Evolutionary conservation across 192 early-diverging fungal species (phyloP).

Genomic region (Coemansia sp.): DNA sequence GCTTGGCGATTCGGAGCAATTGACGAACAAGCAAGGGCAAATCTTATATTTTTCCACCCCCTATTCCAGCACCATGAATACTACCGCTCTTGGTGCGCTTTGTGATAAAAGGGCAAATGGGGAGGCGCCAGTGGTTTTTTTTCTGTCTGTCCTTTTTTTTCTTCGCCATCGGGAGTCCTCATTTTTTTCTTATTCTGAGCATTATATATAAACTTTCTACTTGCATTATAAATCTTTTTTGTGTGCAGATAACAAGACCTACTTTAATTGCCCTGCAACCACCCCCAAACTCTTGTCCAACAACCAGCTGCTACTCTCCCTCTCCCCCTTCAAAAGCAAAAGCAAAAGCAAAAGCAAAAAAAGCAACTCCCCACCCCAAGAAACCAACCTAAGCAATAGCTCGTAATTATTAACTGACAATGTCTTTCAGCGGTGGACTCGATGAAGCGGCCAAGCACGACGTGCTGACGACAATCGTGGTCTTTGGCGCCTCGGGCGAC

Average conservation of each 20-base stretch:
- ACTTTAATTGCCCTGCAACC: neutral
- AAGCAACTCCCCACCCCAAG: too few relatives aligned
- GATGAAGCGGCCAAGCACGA: slow-evolving; percentile 51
- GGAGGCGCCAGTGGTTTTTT: neutral
- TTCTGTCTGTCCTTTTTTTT: neutral
- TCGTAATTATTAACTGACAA: slow-evolving; percentile 7
- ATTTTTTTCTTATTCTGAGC: neutral
- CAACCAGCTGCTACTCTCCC: neutral
- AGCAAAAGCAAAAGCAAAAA: too few relatives aligned
- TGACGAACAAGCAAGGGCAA: neutral
- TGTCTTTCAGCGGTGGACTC: slow-evolving; percentile 51
- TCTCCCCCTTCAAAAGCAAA: neutral
- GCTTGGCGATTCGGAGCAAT: neutral
- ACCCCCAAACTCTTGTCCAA: too few relatives aligned
- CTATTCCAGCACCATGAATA: neutral
- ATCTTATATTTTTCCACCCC: neutral
- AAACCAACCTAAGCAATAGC: slow-evolving; percentile 2
- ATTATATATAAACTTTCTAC: neutral
- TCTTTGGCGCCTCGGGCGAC: slow-evolving; percentile 90
- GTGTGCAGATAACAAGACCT: neutral
- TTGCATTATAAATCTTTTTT: neutral
- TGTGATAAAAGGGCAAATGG: neutral
- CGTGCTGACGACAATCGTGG: slow-evolving; percentile 59
- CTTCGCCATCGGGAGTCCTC: neutral
- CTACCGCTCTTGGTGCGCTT: neutral